Evolutionary conservation across 2,329 filamentous ascomycete genomes (phyloP), one percentile per base, ranked within the genome.

Genomic region (Aureobasidium sp.): DNA sequence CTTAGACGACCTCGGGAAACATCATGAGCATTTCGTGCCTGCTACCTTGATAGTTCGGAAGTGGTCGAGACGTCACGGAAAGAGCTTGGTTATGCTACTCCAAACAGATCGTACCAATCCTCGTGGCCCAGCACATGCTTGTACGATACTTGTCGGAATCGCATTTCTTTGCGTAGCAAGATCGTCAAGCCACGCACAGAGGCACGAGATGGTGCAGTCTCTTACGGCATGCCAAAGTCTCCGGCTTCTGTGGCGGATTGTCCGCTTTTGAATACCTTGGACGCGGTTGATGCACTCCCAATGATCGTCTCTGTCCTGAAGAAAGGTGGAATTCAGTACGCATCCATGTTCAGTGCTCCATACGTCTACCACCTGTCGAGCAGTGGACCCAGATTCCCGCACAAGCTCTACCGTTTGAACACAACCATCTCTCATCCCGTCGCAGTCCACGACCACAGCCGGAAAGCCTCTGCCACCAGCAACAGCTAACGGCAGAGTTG

Each of bases 141-240:
- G 57, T n/a, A 62, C 51, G 50, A 76, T 79, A 82, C 83, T 85
- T 81, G 84, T 78, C 83, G 70, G 83, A 83, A 85, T 75, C 81
- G 77, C 75, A 72, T 71, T 70, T 48, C 63, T 64, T 66, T 68
- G 72, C 74, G 78, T 76, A 83, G 83, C 83, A 82, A 84, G 82
- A 79, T 80, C 77, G 67, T 74, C 72, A 63, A 71, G 73, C 67
- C 72, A 70, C 74, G 73, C 72, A 75, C 74, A 74, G 73, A 77
- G 75, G 70, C 72, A 72, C 68, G 48, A 23, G 37, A 34, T 34
- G 41, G 62, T n/a, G 12, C 46, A 55, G 64, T 62, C 34, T 15
- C n/a, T 59, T 13, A 39, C 26, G 50, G 60, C 57, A 56, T 52
- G 47, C 34, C 34, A 53, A 44, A 53, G 51, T 63, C 61, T 64